A percentile compares a stretch with the other conserved stretches of the same genome.
Conservation (phyloP, 345 rosid species). For the Brassica nigra region DNA sequence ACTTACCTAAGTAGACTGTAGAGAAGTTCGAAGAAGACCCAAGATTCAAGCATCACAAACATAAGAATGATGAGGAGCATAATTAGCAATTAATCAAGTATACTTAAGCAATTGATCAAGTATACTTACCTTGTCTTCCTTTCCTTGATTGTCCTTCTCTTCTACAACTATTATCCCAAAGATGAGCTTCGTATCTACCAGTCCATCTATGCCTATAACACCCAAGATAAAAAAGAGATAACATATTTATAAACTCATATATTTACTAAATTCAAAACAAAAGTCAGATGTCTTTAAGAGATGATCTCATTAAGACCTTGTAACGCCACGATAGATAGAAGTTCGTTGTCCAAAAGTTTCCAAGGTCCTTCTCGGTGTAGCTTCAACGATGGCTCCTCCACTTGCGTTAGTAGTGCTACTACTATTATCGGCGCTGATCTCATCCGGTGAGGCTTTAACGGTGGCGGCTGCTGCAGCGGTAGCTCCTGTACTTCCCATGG, state of each 20-base stretch:
- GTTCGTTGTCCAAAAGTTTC: constrained; percentile 98
- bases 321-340: constrained; percentile 96
- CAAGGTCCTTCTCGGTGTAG: constrained; percentile 78
- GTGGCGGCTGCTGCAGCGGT: constrained; percentile 26
- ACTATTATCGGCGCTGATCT: constrained; percentile 60
- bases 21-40: constrained; percentile 22
- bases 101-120: neutral
- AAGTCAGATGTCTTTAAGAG: neutral
- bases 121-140: constrained; percentile 85
- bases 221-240: neutral
- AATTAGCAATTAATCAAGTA: constrained; percentile 17
- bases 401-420: constrained; percentile 61
- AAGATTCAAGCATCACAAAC: constrained; percentile 29
- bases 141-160: constrained; percentile 99
- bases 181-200: constrained; percentile 98
- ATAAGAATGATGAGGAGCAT: constrained; percentile 19
- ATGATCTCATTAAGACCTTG: constrained; percentile 53
- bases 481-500: constrained; percentile 74
- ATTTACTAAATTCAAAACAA: neutral
- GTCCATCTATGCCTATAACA: constrained; percentile 93
- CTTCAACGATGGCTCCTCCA: constrained; percentile 52
- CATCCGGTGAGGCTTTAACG: constrained; percentile 56
- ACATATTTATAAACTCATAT: neutral
- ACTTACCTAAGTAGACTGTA: constrained; percentile 89
- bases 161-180: constrained; percentile 98